Percentiles rank a stretch among this genome's conserved stretches.
Evolutionary conservation across 2,329 filamentous ascomycete species (phyloP).

Genomic region (Cryphonectria nitschkei): DNA sequence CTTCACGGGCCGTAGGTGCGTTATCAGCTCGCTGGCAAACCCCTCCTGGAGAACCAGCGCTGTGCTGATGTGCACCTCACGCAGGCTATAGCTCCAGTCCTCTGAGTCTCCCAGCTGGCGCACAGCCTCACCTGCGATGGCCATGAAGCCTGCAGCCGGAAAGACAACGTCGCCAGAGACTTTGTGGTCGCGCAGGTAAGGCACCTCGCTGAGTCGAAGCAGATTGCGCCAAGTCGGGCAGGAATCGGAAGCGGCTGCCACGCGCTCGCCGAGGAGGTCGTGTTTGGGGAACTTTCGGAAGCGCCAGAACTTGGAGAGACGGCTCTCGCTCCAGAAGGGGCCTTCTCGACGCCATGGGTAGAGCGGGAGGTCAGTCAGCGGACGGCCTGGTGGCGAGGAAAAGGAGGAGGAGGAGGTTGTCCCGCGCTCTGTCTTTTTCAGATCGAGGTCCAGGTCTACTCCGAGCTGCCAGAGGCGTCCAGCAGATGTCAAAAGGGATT

Average conservation of each 20-base stretch:
- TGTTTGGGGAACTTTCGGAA: conserved; percentile 32
- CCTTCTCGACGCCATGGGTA: conserved; percentile 37
- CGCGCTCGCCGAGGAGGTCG: conserved; percentile 30
- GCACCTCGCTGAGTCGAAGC: conserved; percentile 30
- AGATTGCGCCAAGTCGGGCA: conserved; percentile 28
- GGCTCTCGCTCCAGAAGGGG: conserved; percentile 38
- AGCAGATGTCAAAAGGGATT: conserved; percentile 16
- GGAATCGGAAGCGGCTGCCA: conserved; percentile 22
- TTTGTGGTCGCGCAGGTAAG: conserved; percentile 41
- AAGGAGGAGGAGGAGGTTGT: conserved; percentile 16
- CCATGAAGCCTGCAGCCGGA: conserved; percentile 23
- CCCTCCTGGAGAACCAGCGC: conserved; percentile 33
- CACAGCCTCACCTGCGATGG: conserved; percentile 31
- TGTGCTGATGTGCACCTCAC: conserved; percentile 32
- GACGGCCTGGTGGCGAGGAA: background rate
- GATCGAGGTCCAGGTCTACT: background rate
- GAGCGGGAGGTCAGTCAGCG: conserved; percentile 32
- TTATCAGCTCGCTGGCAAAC: conserved; percentile 34
- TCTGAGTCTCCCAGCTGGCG: conserved; percentile 28
- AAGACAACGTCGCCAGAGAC: conserved; percentile 32
- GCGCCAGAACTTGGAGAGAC: conserved; percentile 37
- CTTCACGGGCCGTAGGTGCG: conserved; percentile 30
- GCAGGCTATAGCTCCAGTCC: conserved; percentile 21
- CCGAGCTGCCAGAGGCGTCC: conserved; percentile 24
- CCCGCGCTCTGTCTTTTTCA: conserved; percentile 6